phyloP scores from a whole-genome alignment of 148 eudicot genomes.

The Euryodendron excelsum region DNA sequence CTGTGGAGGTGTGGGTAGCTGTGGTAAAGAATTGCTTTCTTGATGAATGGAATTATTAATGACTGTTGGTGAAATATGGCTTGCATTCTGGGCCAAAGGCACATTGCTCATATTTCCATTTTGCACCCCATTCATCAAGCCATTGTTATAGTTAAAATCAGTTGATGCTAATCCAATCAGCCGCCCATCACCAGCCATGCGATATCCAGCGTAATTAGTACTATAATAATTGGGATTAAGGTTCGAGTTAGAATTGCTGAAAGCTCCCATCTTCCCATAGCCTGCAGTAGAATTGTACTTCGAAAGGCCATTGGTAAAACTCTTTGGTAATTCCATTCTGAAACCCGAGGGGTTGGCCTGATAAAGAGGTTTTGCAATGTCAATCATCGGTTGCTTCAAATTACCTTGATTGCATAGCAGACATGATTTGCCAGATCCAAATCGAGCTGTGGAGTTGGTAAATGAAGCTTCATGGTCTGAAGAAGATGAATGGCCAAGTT shows the following conservation, averaged over 20 bases:
- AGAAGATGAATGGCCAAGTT: background rate
- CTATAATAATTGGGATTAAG: background rate
- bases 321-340: background rate
- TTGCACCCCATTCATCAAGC: background rate
- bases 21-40: background rate
- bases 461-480: background rate
- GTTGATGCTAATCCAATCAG: background rate
- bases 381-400: background rate
- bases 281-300: background rate
- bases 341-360: background rate
- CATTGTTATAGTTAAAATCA: background rate
- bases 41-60: background rate
- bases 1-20: too few species aligned
- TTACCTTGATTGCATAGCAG: background rate
- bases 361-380: background rate
- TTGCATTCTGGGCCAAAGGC: background rate
- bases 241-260: background rate
- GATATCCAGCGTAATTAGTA: background rate
- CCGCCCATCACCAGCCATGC: background rate
- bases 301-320: background rate
- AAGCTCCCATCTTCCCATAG: background rate
- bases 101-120: background rate
- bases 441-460: background rate
- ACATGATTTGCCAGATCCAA: background rate
- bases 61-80: too few species aligned